Percentiles rank a stretch among this genome's conserved stretches.
Evolutionary conservation across 2,329 filamentous ascomycete genomes (phyloP).

Genomic region (Colletotrichum brevisporum): DNA sequence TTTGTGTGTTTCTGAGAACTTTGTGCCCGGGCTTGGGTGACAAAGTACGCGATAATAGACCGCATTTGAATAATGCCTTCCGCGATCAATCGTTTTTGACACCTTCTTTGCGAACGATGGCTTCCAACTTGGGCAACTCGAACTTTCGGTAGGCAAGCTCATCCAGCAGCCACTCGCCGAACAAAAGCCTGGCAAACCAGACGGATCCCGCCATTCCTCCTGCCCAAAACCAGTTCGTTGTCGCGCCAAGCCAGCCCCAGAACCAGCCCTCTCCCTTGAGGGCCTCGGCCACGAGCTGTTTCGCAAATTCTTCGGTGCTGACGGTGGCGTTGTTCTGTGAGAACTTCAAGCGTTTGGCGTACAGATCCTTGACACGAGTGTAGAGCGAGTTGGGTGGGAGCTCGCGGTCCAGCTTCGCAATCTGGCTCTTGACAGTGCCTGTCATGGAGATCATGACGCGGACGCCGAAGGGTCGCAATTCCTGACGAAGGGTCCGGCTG

Average conservation of each 20-base stretch:
- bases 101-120: constrained; percentile 33
- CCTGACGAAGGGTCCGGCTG: constrained; percentile 67
- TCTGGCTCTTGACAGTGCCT: constrained; percentile 67
- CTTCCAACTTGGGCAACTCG: constrained; percentile 57
- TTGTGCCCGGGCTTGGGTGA: not conserved
- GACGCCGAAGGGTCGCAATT: constrained; percentile 67
- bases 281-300: constrained; percentile 58
- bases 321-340: constrained; percentile 64
- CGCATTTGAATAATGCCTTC: not conserved
- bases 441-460: constrained; percentile 71
- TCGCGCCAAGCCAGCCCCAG: constrained; percentile 49
- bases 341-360: constrained; percentile 61
- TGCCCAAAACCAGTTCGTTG: constrained; percentile 53
- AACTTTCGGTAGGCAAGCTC: constrained; percentile 48
- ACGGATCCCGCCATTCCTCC: constrained; percentile 49
- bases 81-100: constrained; percentile 17
- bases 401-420: constrained; percentile 56
- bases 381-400: constrained; percentile 65
- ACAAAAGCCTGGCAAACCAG: constrained; percentile 48
- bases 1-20: too few species aligned
- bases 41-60: not conserved
- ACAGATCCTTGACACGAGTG: constrained; percentile 59
- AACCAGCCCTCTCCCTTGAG: constrained; percentile 56
- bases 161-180: constrained; percentile 48
- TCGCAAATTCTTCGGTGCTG: constrained; percentile 59